Percentiles rank a stretch among this genome's conserved stretches.
These are phyloP conservation scores for Phalaenopsis aphrodite DNA, from an alignment of 106 monocot species.

Conservation along the genomic window DNA sequence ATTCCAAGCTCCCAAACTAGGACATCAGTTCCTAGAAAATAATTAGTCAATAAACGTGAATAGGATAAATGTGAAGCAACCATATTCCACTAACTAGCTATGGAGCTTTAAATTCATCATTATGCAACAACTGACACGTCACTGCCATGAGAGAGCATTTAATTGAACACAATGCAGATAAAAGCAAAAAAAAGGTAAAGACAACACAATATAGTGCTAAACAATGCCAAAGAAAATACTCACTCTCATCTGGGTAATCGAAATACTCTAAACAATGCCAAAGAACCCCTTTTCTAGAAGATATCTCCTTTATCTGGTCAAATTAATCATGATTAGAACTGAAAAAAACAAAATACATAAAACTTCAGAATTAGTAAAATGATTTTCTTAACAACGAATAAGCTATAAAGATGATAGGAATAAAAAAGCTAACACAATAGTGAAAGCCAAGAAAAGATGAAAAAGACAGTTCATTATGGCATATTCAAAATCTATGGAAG, in stretches of 20 bases:
- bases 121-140: neutral
- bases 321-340: neutral
- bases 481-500: neutral
- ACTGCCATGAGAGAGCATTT: neutral
- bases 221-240: neutral
- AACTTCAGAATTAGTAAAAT: neutral
- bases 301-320: neutral
- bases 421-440: neutral
- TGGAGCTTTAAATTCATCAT: neutral
- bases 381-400: neutral
- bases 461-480: neutral
- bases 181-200: neutral
- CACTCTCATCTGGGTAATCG: slow-evolving; percentile 12
- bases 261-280: slow-evolving; percentile 1
- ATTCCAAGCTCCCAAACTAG: neutral
- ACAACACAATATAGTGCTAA: no score
- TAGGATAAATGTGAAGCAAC: neutral
- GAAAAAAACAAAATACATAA: neutral
- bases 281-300: neutral
- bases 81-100: neutral
- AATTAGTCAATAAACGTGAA: neutral
- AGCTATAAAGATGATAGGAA: neutral
- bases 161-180: neutral
- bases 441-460: neutral
- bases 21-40: neutral